These are phyloP conservation scores for Exophiala spinifera DNA, from an alignment of 2,329 filamentous ascomycete species.

Conservation along the genomic window DNA sequence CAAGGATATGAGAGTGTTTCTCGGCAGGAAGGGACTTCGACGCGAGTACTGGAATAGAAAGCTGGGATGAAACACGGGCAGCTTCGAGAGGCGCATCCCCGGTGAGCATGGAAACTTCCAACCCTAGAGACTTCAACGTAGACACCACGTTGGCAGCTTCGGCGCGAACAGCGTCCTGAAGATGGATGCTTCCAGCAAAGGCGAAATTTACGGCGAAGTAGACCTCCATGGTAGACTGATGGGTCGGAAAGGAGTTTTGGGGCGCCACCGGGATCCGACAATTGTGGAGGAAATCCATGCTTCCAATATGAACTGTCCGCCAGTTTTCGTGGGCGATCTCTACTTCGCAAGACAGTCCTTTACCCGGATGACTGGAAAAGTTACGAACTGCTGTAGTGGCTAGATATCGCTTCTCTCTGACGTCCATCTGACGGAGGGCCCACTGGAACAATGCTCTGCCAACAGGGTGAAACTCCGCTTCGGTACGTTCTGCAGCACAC, in stretches of 20 bases:
- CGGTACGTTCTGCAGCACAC: constrained; percentile 19
- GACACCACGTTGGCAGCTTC: constrained; percentile 51
- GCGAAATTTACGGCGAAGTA: constrained; percentile 52
- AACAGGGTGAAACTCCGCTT: constrained; percentile 18
- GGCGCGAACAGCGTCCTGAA: constrained; percentile 48
- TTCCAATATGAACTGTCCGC: constrained; percentile 16
- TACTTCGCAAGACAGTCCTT: constrained; percentile 14
- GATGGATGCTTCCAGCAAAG: constrained; percentile 49
- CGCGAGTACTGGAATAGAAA: constrained; percentile 37
- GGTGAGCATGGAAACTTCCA: constrained; percentile 45
- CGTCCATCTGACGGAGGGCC: constrained; percentile 1
- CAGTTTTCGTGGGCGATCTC: constrained; percentile 4
- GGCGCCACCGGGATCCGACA: constrained; percentile 4
- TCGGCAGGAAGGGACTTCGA: constrained; percentile 16
- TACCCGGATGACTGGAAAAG: constrained; percentile 7
- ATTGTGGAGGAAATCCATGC: constrained; percentile 9
- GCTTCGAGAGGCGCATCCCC: constrained; percentile 55
- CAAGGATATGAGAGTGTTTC: no score
- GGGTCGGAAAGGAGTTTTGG: not conserved
- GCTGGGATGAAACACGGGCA: constrained; percentile 42
- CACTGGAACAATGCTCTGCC: constrained; percentile 17
- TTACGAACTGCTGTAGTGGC: constrained; percentile 8
- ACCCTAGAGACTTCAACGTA: constrained; percentile 4
- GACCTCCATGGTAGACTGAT: constrained; percentile 51
- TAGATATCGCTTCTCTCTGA: not conserved